Percentiles rank a stretch among this genome's conserved stretches.
Conservation (phyloP, 495 filamentous ascomycete genomes). For the Bathelium albidoporum region DNA sequence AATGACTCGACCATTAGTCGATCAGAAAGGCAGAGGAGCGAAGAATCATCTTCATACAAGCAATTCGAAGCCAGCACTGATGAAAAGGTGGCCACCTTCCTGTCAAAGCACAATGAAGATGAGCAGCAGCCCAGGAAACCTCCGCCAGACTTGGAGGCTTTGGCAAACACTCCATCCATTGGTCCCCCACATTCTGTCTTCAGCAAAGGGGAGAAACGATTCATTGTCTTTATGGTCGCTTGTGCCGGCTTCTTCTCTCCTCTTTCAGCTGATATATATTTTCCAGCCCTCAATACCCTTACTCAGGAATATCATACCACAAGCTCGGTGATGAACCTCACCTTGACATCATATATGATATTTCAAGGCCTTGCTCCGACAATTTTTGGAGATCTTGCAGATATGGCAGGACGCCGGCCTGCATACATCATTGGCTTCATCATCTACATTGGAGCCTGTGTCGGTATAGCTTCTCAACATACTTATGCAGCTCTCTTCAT, state of each 20-base stretch:
- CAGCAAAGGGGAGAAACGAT: conserved; percentile 42
- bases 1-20: neutral
- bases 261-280: conserved; percentile 71
- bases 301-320: conserved; percentile 29
- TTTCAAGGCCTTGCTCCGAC: conserved; percentile 29
- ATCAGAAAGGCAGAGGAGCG: neutral
- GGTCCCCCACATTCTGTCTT: conserved; percentile 37
- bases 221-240: conserved; percentile 57
- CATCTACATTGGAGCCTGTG: conserved; percentile 33
- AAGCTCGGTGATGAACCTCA: conserved; percentile 45
- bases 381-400: conserved; percentile 33
- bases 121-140: neutral
- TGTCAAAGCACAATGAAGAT: neutral
- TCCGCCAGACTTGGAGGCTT: neutral
- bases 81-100: too few species aligned
- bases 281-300: conserved; percentile 55
- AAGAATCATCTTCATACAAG: neutral
- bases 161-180: neutral
- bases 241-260: conserved; percentile 60
- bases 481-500: conserved; percentile 25
- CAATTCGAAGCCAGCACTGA: neutral
- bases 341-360: conserved; percentile 26
- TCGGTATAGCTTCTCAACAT: conserved; percentile 32
- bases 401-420: conserved; percentile 33
- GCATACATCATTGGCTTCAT: conserved; percentile 31